Percentiles rank a stretch among this genome's conserved stretches.
These are phyloP conservation scores for Tuber borchii DNA, from an alignment of 495 filamentous ascomycete genomes.

Conservation along the genomic window DNA sequence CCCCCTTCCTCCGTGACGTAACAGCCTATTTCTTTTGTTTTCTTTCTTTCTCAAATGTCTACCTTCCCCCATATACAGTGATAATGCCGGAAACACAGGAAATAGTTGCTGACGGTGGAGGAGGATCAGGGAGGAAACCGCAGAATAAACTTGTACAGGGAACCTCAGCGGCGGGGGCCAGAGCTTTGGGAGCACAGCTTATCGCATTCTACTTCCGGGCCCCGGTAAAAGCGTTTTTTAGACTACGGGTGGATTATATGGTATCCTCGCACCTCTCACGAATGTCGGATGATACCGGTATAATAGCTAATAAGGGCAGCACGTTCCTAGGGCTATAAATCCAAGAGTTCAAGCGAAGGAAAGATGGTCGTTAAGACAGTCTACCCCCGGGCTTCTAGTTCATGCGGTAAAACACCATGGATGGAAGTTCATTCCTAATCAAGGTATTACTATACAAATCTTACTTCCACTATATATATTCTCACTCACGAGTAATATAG, in stretches of 20 bases:
- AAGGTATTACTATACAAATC: slow-evolving; percentile 42
- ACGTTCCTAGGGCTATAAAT: slow-evolving; percentile 57
- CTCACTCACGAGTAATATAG: slow-evolving; percentile 27
- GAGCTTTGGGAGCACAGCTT: slow-evolving; percentile 69
- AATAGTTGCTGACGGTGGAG: slow-evolving; percentile 7
- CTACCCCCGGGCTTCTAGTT: slow-evolving; percentile 68
- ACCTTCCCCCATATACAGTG: background rate
- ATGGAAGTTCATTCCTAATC: slow-evolving; percentile 81
- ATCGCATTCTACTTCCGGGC: slow-evolving; percentile 85
- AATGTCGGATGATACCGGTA: background rate
- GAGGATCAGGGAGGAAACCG: slow-evolving; percentile 16
- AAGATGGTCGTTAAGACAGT: slow-evolving; percentile 63
- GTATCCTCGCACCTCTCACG: slow-evolving; percentile 42
- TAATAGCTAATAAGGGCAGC: slow-evolving; percentile 4
- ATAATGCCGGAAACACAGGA: background rate
- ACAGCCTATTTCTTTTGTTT: background rate
- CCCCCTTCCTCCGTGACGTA: background rate
- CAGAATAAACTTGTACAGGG: slow-evolving; percentile 33
- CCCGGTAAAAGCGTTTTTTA: slow-evolving; percentile 83
- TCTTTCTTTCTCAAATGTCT: background rate
- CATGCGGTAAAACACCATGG: slow-evolving; percentile 74
- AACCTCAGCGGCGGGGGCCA: slow-evolving; percentile 67
- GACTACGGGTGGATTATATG: slow-evolving; percentile 79
- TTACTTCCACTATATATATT: background rate
- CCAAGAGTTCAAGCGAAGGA: slow-evolving; percentile 52